Evolutionary conservation across 73 alveolate genomes (phyloP), one percentile per base, ranked within the genome.

Genomic region (Paramecium sexaurelia): DNA sequence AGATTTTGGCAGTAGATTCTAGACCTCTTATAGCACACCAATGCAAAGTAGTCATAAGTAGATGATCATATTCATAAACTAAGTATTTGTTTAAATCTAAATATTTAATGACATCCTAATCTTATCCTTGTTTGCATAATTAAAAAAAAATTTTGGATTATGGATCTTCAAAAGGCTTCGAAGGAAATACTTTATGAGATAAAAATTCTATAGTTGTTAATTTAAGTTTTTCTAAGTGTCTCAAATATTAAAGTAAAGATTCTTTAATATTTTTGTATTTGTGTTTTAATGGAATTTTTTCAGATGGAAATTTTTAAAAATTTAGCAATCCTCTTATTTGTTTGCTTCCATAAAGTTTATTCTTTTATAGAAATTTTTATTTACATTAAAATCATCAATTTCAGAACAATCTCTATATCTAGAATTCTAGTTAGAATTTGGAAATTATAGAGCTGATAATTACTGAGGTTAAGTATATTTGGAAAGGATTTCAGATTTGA

Each of bases 21-120:
- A 41, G 41, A 24, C 90, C 90, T 33, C 90, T 78, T 24, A 78
- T 41, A 6, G 90, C 43, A 41, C 75, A 78, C 90, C 90, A 78
- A 78, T 78, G 90, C 0, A 78, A 33, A 29, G 90, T 39, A 3
- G 90, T 78, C 90, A 78, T 78, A 3, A 78, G 26, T 6, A 78
- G 40, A 78, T 78, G 68, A 78, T 78, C 90, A 43, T 78, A 78
- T 40, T 78, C 90, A 45, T 78, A 78, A 8, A 78, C 90, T 24
- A 78, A 78, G 17, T 78, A 78, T 41, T 78, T 78, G 9, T 78
- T 45, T 3, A n/a, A 29, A 7, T 78, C 90, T 6, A 78, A 27
- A 0, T 19, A 15, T 11, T 32, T 40, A 20, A 41, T 45, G n/a
- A 78, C 15, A 8, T 78, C 26, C 17, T 20, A 3, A 20, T 78